Conservation (phyloP, 495 filamentous ascomycete genomes). For the Chaetomium fimeti region DNA sequence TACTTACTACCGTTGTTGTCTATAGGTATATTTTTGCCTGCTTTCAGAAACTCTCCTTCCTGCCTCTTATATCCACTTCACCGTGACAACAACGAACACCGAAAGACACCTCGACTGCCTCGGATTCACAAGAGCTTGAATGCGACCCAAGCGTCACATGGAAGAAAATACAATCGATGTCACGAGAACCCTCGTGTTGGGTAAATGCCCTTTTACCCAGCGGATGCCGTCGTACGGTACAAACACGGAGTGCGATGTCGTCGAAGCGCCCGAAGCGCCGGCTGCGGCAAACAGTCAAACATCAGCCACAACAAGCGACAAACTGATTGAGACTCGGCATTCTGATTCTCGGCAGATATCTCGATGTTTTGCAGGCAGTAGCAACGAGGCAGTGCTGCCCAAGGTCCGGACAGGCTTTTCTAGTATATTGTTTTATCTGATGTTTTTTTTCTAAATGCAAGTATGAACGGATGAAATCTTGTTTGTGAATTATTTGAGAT, state of each 20-base stretch:
- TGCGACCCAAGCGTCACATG: background rate
- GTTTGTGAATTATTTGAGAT: no score
- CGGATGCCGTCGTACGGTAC: background rate
- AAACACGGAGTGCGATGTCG: background rate
- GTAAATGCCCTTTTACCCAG: background rate
- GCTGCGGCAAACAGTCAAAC: background rate
- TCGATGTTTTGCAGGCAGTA: background rate
- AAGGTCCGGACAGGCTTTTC: background rate
- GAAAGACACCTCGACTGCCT: background rate
- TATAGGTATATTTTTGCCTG: no score
- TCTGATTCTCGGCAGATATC: background rate
- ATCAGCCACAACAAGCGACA: background rate
- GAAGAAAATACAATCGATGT: background rate
- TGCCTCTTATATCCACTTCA: no score
- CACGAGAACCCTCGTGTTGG: background rate
- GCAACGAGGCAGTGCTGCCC: background rate
- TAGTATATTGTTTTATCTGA: no score
- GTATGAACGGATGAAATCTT: no score
- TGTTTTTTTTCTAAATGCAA: no score
- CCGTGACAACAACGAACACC: background rate
- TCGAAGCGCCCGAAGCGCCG: background rate
- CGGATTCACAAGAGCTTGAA: background rate
- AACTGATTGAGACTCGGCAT: background rate
- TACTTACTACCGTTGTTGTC: no score
- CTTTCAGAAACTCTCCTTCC: no score